Base-by-base conservation (phyloP, 2,329 filamentous ascomycete species). In the Juglanconis juglandina region DNA sequence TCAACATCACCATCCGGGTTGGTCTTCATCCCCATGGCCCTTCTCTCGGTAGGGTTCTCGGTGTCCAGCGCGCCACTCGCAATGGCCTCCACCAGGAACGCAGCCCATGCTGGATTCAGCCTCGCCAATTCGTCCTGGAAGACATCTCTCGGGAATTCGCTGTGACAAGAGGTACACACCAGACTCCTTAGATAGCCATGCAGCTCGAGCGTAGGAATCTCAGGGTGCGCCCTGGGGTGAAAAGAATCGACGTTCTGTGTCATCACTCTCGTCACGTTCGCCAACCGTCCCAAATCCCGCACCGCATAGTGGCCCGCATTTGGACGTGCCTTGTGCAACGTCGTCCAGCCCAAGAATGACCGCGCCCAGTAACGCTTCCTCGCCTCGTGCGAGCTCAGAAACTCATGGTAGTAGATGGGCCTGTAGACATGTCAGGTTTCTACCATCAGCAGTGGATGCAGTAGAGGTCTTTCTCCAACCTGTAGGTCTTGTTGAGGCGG, bases 201-300 rank as follows among this genome's bases (percentile, higher is more conserved):
- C 53, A 99, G 81, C 74, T 98, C 94, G 50, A 96, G 78, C 9
- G 91, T 95, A 5, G 85, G 82, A 48, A 93, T 75, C 9, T 79
- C 71, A 0, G 92, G 91, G 73, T 97, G 93, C 1, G 92, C 89
- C 61, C 77, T 77, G 2, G 83, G 80, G 74, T 99, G 95, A 72
- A 99, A 96, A 2, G 92, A 96, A 76, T 99, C 95, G 55, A 99
- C 95, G 71, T 98, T 98, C 72, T 99, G 95, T 46, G 95, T 98
- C 66, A 99, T 87, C 61, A 97, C 90, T 56, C 79, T 85, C 60
- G 82, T 84, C 47, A 97, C 79, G 53, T 92, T 75, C 2, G 92
- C 93, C 66, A 95, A 77, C 4, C 82, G 75, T 3, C 86, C 90
- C 41, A 98, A 78, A 64, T 88, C 82, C 56, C 84, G 81, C 59